Base-by-base conservation (phyloP, 2,329 filamentous ascomycete genomes). In the Hypocrella siamensis region DNA sequence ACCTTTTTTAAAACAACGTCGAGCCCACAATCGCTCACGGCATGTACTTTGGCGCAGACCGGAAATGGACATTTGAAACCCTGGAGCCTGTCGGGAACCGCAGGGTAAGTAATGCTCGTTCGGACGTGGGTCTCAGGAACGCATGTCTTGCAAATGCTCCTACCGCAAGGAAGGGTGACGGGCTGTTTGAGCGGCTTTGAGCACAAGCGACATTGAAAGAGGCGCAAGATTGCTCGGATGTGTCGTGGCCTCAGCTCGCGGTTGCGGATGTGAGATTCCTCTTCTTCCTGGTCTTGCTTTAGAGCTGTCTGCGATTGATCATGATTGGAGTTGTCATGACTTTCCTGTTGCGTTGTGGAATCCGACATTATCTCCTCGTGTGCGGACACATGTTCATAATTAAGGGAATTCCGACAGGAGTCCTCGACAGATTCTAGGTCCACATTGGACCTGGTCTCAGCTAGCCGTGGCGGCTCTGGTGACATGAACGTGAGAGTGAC, bases 111-210 rank as follows among this genome's bases (percentile, higher is more conserved):
- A 35, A 93, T 80, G 38, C 82, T 73, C 30, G 61, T 60, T 28
- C 84, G 70, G 12, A 63, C 51, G 43, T 77, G 69, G 3, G 74
- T 56, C 29, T 69, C 55, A 2, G 85, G 85, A 2, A 93, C 56
- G 52, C 86, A 94, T 31, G 53, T 52, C 45, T 68, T 74, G 56
- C 86, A 94, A 9, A 93, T 54, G 9, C 76, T 77, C 46, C 78
- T 72, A 18, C 85, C 84, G 49, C 86, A 94, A 5, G 85, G 84
- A 4, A 93, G 59, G 1, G 80, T 80, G 35, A 84, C 65, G 5
- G 85, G 81, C 7, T 71, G 63, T 28, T 57, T 62, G 19, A 90
- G 60, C 1, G 79, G 76, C 27, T 60, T 61, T 4, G 76, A 81
- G 52, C 86, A 93, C 39, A 68, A 58, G 9, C 67, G 67, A 49